Base-by-base conservation (phyloP, 2,329 filamentous ascomycete genomes). In the Seiridium unicorne region DNA sequence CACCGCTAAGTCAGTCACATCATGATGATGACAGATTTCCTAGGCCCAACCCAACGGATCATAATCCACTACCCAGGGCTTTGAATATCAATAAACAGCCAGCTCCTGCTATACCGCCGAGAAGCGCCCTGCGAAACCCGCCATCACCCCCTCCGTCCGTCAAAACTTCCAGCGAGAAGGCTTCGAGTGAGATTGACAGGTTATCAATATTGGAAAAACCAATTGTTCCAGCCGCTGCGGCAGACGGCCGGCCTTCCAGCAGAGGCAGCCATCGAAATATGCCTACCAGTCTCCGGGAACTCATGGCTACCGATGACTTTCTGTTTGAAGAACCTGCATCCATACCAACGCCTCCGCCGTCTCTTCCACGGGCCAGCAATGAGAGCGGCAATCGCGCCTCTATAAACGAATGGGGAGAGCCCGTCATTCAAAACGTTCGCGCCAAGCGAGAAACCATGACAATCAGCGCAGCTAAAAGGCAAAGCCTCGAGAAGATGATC, bases 371-470 rank as follows among this genome's bases (percentile, higher is more conserved):
- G 10, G 72, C 72, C 2, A 76, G 76, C 60, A 77, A 79, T 48
- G 77, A 81, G 42, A 68, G 64, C 10, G 61, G 65, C 3, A 48
- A 61, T 7, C 65, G 64, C 5, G 62, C 67, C 36, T 63, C 69
- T 26, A 63, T 65, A n/a, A 64, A 65, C 1, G 66, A 67, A 60
- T 66, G 73, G 69, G 60, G 68, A 38, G 64, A 71, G 35, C 81
- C 81, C 1, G 70, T 82, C 4, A 79, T 84, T 44, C 78, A 76
- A 40, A 79, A 78, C 48, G 78, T 83, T 0, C 64, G 68, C n/a
- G 80, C 82, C 3, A 81, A 79, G 67, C 79, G 82, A 38, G 81
- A 85, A 48, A 83, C 81, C 1, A 65, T 82, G 11, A 79, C 79
- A 0, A 77, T 81, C 26, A 75, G 76, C 62, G 74, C 76, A 0